These are phyloP conservation scores for Acer negundo DNA, from an alignment of 345 rosid genomes.

Conservation along the genomic window DNA sequence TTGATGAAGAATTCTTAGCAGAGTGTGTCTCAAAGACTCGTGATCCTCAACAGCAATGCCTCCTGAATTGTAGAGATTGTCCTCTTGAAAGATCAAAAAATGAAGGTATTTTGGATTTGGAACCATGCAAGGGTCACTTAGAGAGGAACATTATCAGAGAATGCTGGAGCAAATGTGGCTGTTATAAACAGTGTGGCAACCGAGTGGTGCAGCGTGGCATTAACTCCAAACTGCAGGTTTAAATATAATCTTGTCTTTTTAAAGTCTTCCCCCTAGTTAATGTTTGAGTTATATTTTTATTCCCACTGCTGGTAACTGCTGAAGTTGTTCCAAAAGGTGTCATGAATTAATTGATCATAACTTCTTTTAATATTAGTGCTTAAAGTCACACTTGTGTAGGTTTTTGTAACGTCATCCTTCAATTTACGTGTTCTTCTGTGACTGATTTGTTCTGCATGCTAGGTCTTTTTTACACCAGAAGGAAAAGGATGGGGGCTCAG, in stretches of 20 bases:
- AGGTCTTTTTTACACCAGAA: constrained; percentile 69
- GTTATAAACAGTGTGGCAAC: constrained; percentile 76
- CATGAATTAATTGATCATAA: neutral
- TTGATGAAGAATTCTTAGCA: constrained; percentile 62
- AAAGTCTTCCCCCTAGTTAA: neutral
- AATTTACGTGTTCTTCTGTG: neutral
- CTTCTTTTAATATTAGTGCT: neutral
- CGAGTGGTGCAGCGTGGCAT: constrained; percentile 91
- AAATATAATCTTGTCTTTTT: neutral
- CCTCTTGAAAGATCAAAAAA: constrained; percentile 67
- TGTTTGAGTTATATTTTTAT: neutral
- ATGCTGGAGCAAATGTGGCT: constrained; percentile 93
- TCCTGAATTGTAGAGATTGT: constrained; percentile 62
- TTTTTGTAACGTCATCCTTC: neutral
- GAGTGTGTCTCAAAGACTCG: constrained; percentile 59
- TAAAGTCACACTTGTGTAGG: neutral
- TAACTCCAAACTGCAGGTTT: constrained; percentile 74
- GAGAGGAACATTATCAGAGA: constrained; percentile 76
- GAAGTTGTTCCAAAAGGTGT: constrained; percentile 6
- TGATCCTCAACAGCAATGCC: constrained; percentile 50
- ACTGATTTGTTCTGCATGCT: constrained; percentile 15
- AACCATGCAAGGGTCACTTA: constrained; percentile 86
- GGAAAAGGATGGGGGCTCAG: constrained; percentile 94
- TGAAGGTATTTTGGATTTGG: constrained; percentile 46
- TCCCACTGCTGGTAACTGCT: neutral